Evolutionary conservation across 495 filamentous ascomycete genomes (phyloP).

Genomic region (Aspergillus kassunensis): DNA sequence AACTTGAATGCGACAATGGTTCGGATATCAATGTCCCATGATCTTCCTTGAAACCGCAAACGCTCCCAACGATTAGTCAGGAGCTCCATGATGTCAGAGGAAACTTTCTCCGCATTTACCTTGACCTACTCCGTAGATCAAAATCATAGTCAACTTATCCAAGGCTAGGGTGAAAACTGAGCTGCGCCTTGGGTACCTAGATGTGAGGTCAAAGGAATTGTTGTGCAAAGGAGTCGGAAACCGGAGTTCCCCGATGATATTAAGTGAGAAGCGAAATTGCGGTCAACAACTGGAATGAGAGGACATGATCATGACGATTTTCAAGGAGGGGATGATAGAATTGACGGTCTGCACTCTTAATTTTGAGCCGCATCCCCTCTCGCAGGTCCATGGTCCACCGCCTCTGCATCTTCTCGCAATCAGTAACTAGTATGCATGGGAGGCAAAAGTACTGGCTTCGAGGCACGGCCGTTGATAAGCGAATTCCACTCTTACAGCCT

Average conservation of each 20-base stretch:
- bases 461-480: not conserved
- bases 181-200: not conserved
- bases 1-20: too few relatives aligned
- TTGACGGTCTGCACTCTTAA: not conserved
- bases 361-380: conserved; percentile 1
- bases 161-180: not conserved
- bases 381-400: not conserved
- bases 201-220: too few relatives aligned
- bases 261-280: not conserved
- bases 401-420: not conserved
- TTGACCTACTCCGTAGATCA: too few relatives aligned
- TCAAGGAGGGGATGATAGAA: not conserved
- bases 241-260: not conserved
- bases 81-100: too few relatives aligned
- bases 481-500: not conserved
- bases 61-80: too few relatives aligned
- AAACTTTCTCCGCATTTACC: too few relatives aligned
- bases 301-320: too few relatives aligned
- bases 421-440: not conserved
- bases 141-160: too few relatives aligned
- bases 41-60: too few relatives aligned
- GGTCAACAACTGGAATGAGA: not conserved
- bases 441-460: not conserved
- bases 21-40: too few relatives aligned
- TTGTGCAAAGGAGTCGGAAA: not conserved